phyloP scores from a whole-genome alignment of 2,329 filamentous ascomycete genomes.

The Alternaria triticimaculans region DNA sequence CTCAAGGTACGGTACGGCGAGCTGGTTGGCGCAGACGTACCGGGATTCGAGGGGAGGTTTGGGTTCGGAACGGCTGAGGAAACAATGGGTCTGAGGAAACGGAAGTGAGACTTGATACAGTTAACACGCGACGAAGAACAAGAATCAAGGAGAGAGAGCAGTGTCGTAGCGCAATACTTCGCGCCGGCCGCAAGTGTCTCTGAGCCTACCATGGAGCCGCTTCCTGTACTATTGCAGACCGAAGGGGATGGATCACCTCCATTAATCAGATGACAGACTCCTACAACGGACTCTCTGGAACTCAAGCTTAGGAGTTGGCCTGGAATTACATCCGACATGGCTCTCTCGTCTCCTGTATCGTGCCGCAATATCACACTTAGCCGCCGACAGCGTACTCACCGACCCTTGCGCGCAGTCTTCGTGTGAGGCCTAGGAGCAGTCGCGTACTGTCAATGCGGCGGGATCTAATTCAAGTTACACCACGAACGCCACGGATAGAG shows the following conservation, averaged over 20 bases:
- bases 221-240: not conserved
- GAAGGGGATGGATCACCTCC: no score
- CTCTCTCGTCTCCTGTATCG: fast-evolving
- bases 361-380: not conserved
- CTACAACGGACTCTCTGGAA: not conserved
- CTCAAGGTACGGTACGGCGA: slow-evolving; percentile 13
- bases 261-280: not conserved
- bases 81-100: not conserved
- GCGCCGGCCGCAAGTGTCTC: no score
- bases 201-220: not conserved
- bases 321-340: not conserved
- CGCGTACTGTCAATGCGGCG: not conserved
- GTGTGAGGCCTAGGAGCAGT: not conserved
- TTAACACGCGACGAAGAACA: no score
- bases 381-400: fast-evolving
- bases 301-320: not conserved
- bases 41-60: not conserved
- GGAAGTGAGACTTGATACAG: no score
- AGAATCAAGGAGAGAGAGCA: no score
- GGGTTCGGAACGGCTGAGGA: slow-evolving; percentile 15
- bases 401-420: fast-evolving
- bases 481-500: not conserved
- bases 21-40: not conserved
- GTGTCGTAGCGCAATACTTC: no score
- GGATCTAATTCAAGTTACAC: not conserved